Conservation (phyloP, 139 green algal species). For the Chlamydomonas schloesseri region DNA sequence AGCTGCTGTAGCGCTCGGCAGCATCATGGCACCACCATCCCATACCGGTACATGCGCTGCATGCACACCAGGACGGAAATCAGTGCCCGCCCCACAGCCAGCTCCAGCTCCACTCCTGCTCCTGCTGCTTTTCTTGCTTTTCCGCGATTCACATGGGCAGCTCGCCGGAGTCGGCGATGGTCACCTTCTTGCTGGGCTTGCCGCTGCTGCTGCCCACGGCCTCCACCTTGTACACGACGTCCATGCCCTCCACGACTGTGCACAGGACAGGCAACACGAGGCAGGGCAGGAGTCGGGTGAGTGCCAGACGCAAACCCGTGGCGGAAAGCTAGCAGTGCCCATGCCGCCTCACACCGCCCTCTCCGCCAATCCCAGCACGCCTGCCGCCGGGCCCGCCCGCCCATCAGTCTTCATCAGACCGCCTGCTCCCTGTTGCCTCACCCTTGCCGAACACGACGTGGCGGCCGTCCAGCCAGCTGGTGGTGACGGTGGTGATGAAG, state of each 20-base stretch:
- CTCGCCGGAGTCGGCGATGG: slow-evolving; percentile 88
- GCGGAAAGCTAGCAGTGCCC: no score
- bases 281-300: neutral
- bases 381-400: no score
- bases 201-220: slow-evolving; percentile 78
- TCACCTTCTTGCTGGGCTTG: slow-evolving; percentile 80
- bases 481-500: slow-evolving; percentile 91
- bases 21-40: no score
- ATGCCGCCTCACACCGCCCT: no score
- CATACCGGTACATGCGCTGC: no score
- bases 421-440: no score
- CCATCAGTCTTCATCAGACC: no score
- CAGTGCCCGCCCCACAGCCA: neutral
- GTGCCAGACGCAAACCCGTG: no score
- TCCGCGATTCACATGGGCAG: slow-evolving; percentile 39
- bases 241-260: slow-evolving; percentile 93
- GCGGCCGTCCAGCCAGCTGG: slow-evolving; percentile 84
- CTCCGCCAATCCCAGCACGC: no score
- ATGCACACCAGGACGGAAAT: no score
- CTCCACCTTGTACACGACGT: slow-evolving; percentile 95
- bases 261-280: neutral
- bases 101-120: neutral
- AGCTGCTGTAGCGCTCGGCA: no score
- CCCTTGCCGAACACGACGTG: slow-evolving; percentile 97
- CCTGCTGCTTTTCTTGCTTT: slow-evolving; percentile 7